phyloP scores from a whole-genome alignment of 805 yeast species.

The Monosporozyma unispora region DNA sequence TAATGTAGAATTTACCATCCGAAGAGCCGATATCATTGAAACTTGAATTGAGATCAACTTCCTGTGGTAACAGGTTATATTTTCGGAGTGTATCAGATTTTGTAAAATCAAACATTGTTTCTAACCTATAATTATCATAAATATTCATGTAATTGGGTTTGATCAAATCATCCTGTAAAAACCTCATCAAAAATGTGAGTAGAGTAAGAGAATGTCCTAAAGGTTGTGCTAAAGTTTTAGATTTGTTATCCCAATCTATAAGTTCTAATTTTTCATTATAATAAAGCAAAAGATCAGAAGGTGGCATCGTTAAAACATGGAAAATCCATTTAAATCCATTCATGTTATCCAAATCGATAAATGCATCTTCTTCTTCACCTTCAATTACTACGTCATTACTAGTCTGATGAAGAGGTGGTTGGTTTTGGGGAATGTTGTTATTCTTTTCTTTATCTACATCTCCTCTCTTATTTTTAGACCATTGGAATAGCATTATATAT shows the following conservation, averaged over 20 bases:
- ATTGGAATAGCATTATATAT: neutral
- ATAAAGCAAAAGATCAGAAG: slow-evolving; percentile 16
- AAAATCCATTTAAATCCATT: slow-evolving; percentile 7
- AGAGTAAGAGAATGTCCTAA: slow-evolving; percentile 18
- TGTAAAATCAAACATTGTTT: slow-evolving; percentile 21
- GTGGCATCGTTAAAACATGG: slow-evolving; percentile 7
- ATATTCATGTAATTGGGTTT: slow-evolving; percentile 19
- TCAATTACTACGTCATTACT: neutral
- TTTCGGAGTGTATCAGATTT: slow-evolving; percentile 18
- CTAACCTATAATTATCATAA: slow-evolving; percentile 2
- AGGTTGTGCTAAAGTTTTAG: slow-evolving; percentile 18
- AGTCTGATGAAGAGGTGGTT: neutral
- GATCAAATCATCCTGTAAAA: slow-evolving; percentile 25
- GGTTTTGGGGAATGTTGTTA: neutral
- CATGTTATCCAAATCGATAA: neutral
- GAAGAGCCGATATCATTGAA: neutral
- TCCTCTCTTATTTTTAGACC: neutral
- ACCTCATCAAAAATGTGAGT: slow-evolving; percentile 15
- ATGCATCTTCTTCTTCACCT: slow-evolving; percentile 4
- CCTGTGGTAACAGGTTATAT: slow-evolving; percentile 12
- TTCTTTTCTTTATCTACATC: neutral
- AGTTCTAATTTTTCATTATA: slow-evolving; percentile 18
- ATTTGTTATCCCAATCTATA: slow-evolving; percentile 28
- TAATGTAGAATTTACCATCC: neutral
- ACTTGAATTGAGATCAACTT: neutral